Evolutionary conservation across 2,329 filamentous ascomycete genomes (phyloP).

Genomic region (Hymenoscyphus fructigenus): DNA sequence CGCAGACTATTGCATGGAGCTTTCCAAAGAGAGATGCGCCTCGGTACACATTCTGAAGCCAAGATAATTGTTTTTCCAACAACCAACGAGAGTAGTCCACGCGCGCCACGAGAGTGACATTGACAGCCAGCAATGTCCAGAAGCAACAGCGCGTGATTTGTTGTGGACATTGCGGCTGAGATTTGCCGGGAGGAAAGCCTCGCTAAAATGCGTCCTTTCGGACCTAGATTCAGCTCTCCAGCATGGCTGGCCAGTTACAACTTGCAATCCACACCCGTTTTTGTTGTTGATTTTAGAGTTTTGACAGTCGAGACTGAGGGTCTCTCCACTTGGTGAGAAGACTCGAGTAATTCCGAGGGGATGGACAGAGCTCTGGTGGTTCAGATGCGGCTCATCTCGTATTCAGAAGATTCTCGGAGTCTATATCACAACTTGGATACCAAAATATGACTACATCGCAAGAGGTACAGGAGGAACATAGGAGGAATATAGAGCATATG

Average conservation of each 20-base stretch:
- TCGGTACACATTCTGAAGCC: slow-evolving; percentile 9
- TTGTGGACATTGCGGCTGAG: not conserved
- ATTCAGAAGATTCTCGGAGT: not conserved
- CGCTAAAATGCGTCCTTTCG: not conserved
- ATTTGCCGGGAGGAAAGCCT: not conserved
- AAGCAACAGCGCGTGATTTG: not conserved
- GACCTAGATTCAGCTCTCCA: not conserved
- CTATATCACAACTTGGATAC: no score
- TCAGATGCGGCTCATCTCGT: not conserved
- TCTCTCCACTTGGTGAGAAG: no score
- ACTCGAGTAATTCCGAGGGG: no score
- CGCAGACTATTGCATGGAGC: slow-evolving; percentile 3
- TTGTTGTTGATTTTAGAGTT: not conserved
- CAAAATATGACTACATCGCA: no score
- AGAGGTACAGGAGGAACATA: no score
- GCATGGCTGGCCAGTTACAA: not conserved
- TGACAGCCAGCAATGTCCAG: not conserved
- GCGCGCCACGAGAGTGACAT: not conserved
- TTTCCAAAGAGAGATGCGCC: slow-evolving; percentile 1
- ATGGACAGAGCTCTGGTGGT: no score
- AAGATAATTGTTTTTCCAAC: not conserved
- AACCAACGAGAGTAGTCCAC: not conserved
- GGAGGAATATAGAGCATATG: no score
- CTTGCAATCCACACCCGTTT: not conserved
- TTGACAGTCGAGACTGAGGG: not conserved